Percentiles rank a stretch among this genome's conserved stretches.
These are phyloP conservation scores for Xylaria sp. DNA, from an alignment of 2,329 filamentous ascomycete genomes.

Conservation along the genomic window DNA sequence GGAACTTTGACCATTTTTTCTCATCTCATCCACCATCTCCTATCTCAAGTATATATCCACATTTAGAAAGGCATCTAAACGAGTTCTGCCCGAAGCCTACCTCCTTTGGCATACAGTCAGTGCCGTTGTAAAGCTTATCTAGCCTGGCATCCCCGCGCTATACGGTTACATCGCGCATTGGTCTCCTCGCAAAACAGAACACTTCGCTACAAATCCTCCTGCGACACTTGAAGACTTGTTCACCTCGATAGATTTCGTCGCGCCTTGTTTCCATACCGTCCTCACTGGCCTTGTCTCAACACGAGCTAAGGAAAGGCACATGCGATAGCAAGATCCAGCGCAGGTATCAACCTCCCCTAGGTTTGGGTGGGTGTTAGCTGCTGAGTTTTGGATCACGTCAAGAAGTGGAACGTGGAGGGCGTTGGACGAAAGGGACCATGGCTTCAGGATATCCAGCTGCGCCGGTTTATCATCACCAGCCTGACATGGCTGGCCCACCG, in stretches of 20 bases:
- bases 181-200: conserved; percentile 1
- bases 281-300: conserved; percentile 2
- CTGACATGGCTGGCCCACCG: conserved; percentile 46
- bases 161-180: conserved; percentile 30
- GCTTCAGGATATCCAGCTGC: conserved; percentile 48
- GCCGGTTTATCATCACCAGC: conserved; percentile 46
- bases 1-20: conserved; percentile 6
- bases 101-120: conserved; percentile 8
- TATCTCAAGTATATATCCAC: conserved; percentile 18
- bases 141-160: conserved; percentile 18
- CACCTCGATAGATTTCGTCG: conserved; percentile 4
- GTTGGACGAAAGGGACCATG: conserved; percentile 40
- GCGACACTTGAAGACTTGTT: conserved; percentile 5
- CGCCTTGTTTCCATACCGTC: conserved; percentile 3
- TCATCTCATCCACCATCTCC: conserved; percentile 6
- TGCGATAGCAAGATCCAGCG: conserved; percentile 24
- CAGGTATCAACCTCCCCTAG: conserved; percentile 15
- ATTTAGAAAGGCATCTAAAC: conserved; percentile 8
- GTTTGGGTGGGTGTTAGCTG: conserved; percentile 16
- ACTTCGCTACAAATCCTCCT: conserved; percentile 7
- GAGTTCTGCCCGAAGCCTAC: background rate
- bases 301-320: conserved; percentile 13
- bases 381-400: conserved; percentile 31
- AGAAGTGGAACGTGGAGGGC: conserved; percentile 23
- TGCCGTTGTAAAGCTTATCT: conserved; percentile 7